Base-by-base conservation (phyloP, 148 eudicot species). In the Chenopodium berlandieri region DNA sequence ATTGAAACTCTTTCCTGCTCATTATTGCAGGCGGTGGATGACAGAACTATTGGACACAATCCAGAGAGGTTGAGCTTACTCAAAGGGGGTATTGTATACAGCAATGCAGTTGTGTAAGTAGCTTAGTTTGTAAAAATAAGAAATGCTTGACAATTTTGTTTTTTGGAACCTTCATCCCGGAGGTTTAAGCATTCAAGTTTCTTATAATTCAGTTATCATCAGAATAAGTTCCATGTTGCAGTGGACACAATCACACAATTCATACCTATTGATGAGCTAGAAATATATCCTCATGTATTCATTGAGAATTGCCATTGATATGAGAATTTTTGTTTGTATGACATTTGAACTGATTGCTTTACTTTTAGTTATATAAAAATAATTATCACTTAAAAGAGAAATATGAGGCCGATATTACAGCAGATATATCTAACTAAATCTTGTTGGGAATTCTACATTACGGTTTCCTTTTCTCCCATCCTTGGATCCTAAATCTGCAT, bases 31-130 rank as follows among this genome's bases (percentile, higher is more conserved):
- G 97, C 98, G 71, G 63, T 92, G 81, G 97, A 92, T 87, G 98
- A 94, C 75, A 88, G 97, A 84, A 94, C 98, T 32, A 88, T 94
- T 87, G 98, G 98, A 68, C 98, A 94, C 80, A 94, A 94, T 70
- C 98, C 98, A 63, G 98, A 94, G 87, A 90, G 98, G 87, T 81
- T 94, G 85, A 90, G 98, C 86, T 87, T 94, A 73, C 83, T 94
- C 83, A 94, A 92, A 87, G 98, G 97, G 85, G 97, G 97, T 71
- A 90, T 94, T 79, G 92, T 92, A 30, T 94, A 94, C 86, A 91
- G 93, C 87, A 94, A 91, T 78, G 90, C 91, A 30, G 93, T 92
- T 75, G 94, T 88, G 98, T 94, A 90, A 91, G 97, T 88, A 74
- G 58, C 67, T 50, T 79, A 31, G 0, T 74, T 77, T 84, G 47